phyloP scores from a whole-genome alignment of 2,329 filamentous ascomycete genomes.

The Beauveria sp. region DNA sequence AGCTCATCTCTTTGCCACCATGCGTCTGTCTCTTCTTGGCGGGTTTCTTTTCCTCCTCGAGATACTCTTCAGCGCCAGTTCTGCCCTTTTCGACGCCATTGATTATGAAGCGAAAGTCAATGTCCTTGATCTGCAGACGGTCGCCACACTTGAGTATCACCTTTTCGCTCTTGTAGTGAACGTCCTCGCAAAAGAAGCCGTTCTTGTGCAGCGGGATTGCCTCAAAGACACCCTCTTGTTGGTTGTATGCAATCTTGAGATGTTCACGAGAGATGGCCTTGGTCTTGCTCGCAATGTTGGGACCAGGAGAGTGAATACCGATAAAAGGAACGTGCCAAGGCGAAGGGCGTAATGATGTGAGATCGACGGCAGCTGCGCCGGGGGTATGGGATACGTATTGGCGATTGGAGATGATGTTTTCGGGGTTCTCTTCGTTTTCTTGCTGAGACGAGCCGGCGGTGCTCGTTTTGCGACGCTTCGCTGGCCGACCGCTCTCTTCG shows the following conservation, averaged over 20 bases:
- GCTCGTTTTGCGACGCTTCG: slow-evolving; percentile 40
- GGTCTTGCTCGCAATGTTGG: slow-evolving; percentile 53
- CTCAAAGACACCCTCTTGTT: slow-evolving; percentile 55
- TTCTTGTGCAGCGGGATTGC: slow-evolving; percentile 56
- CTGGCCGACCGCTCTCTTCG: slow-evolving; percentile 39
- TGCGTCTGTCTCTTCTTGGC: slow-evolving; percentile 44
- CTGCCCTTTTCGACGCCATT: slow-evolving; percentile 53
- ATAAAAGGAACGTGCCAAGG: slow-evolving; percentile 58
- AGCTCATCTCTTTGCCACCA: slow-evolving; percentile 63
- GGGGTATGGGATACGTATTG: slow-evolving; percentile 55
- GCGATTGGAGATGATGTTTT: slow-evolving; percentile 46
- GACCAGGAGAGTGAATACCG: slow-evolving; percentile 63
- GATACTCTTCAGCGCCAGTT: slow-evolving; percentile 47
- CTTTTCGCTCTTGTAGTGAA: slow-evolving; percentile 46
- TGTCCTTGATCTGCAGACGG: slow-evolving; percentile 63
- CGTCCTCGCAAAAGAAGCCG: slow-evolving; percentile 60
- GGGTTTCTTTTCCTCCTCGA: slow-evolving; percentile 23
- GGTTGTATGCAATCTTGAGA: slow-evolving; percentile 64
- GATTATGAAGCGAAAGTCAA: slow-evolving; percentile 61
- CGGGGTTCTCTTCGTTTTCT: slow-evolving; percentile 35
- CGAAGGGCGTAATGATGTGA: slow-evolving; percentile 52
- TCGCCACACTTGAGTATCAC: slow-evolving; percentile 57
- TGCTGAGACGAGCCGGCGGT: slow-evolving; percentile 35
- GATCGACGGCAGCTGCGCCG: slow-evolving; percentile 51
- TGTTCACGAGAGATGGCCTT: slow-evolving; percentile 70